Evolutionary conservation across 768 basidiomycete genomes (phyloP).

Genomic region (Mycena latifolia): DNA sequence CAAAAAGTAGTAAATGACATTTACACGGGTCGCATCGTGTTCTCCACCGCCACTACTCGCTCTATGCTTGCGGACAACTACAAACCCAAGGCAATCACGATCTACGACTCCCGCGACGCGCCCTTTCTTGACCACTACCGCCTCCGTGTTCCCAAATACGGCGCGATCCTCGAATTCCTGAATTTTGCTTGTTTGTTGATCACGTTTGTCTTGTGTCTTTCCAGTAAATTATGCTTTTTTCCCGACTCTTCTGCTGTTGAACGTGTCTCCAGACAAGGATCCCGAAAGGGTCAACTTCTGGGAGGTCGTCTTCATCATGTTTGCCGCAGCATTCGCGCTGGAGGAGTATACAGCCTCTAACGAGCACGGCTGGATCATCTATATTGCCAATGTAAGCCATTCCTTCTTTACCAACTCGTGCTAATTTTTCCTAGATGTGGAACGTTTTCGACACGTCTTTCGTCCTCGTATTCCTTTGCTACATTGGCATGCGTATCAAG

Average conservation of each 20-base stretch:
- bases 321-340: constrained; percentile 82
- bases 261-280: constrained; percentile 64
- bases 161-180: constrained; percentile 81
- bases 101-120: constrained; percentile 75
- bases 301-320: constrained; percentile 82
- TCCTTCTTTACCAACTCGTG: constrained; percentile 12
- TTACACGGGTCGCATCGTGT: constrained; percentile 82
- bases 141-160: constrained; percentile 56
- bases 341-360: constrained; percentile 48
- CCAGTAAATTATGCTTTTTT: constrained; percentile 61
- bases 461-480: constrained; percentile 75
- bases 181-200: constrained; percentile 78
- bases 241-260: neutral
- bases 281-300: constrained; percentile 62
- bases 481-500: constrained; percentile 72
- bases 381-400: constrained; percentile 81
- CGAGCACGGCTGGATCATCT: constrained; percentile 59
- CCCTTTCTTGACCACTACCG: constrained; percentile 90
- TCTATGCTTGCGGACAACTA: constrained; percentile 94
- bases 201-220: constrained; percentile 80
- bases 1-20: constrained; percentile 92
- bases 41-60: constrained; percentile 69
- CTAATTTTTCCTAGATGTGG: constrained; percentile 75
- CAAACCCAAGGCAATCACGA: constrained; percentile 79
- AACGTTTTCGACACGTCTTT: constrained; percentile 90